phyloP scores from a whole-genome alignment of 1,139 yeast genomes.

The Casaregolazyma lundiana region DNA sequence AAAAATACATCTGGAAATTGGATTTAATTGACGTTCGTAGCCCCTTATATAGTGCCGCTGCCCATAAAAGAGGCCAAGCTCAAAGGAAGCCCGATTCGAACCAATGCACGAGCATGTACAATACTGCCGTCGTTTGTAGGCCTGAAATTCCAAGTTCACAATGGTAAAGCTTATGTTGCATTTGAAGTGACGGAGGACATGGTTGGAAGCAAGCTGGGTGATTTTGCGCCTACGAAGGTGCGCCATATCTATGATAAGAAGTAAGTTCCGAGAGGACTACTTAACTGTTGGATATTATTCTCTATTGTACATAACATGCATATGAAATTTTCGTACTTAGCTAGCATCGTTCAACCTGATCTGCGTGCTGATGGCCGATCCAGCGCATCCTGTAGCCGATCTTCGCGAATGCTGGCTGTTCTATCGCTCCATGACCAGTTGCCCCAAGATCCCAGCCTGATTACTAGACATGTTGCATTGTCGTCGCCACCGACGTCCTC shows the following conservation, averaged over 20 bases:
- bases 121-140: slow-evolving; percentile 95
- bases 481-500: slow-evolving; percentile 91
- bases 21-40: slow-evolving; percentile 33
- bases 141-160: slow-evolving; percentile 86
- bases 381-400: slow-evolving; percentile 52
- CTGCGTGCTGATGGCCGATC: slow-evolving; percentile 20
- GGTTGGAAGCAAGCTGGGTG: slow-evolving; percentile 97
- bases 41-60: slow-evolving; percentile 90
- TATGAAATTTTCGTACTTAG: background rate
- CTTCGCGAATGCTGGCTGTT: slow-evolving; percentile 76
- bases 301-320: slow-evolving; percentile 4
- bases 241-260: slow-evolving; percentile 66
- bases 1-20: slow-evolving; percentile 15
- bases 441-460: slow-evolving; percentile 88
- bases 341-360: slow-evolving; percentile 8
- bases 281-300: background rate
- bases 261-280: slow-evolving; percentile 12
- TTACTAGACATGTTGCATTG: slow-evolving; percentile 83
- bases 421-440: slow-evolving; percentile 71
- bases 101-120: slow-evolving; percentile 92
- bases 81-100: slow-evolving; percentile 80
- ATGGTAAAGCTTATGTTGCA: slow-evolving; percentile 91
- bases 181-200: slow-evolving; percentile 85
- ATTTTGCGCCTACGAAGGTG: slow-evolving; percentile 90
- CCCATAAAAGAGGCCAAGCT: slow-evolving; percentile 82